Base-by-base conservation (phyloP, 2,329 filamentous ascomycete genomes). In the Sporothrix protearum region DNA sequence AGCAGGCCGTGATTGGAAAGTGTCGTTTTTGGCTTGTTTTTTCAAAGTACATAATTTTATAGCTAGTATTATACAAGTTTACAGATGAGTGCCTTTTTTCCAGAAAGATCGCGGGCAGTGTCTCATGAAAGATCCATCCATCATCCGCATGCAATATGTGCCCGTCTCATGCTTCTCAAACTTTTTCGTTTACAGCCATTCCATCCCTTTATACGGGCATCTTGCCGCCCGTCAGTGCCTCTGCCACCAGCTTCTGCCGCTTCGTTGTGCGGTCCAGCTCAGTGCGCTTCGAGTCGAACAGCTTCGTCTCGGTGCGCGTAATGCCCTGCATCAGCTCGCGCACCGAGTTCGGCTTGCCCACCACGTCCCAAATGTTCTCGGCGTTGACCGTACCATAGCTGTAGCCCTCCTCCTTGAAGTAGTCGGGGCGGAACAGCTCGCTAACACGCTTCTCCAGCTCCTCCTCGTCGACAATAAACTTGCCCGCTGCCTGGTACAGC, bases 401-500 rank as follows among this genome's bases (percentile, higher is more conserved):
- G 55, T 76, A 76, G 73, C 81, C 82, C 79, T 81, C 76, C 73
- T 80, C 79, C 71, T 77, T 79, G 79, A 86, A 88, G 80, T 83
- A 83, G 74, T 88, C 85, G 33, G 89, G 88, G 19, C 88, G 86
- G 81, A 97, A 99, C n/a, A 91, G 85, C 74, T 85, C 82, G 28
- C 96, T 91, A 71, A 97, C 90, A 75, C 89, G 87, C 19, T 83
- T 84, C 76, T 92, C 87, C 45, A 99, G 86, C 79, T 97, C 91
- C 68, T 86, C 82, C 79, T 97, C 94, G 30, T 87, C 90, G 22
- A 93, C 90, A 78, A 99, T 97, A 82, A 98, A 99, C 51, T 88
- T 84, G 33, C 91, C 88, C 5, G 96, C 94, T 76, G 94, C 92
- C 82, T 96, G 92, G 82, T 99, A 99, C 14, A 99, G 86, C 72